Evolutionary conservation across 1,284 basidiomycete genomes (phyloP).

Genomic region (Cryptococcus maquisensis): DNA sequence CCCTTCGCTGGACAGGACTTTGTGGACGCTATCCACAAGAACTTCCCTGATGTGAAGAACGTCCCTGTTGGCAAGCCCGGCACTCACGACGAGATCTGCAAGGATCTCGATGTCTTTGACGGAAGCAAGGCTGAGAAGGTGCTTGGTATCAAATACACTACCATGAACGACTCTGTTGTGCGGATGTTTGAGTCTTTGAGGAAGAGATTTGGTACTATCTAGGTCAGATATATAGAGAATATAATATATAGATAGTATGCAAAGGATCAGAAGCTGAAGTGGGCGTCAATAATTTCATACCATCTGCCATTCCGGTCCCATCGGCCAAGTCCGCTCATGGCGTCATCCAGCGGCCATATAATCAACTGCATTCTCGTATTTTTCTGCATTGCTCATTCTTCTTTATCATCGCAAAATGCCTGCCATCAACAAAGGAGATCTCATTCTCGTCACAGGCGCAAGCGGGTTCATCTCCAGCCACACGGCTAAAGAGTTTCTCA

Average conservation of each 20-base stretch:
- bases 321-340: too few species aligned
- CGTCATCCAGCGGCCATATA: too few species aligned
- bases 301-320: too few species aligned
- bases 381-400: too few species aligned
- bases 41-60: constrained; percentile 29
- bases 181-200: constrained; percentile 36
- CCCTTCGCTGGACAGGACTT: constrained; percentile 36
- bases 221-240: neutral
- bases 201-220: constrained; percentile 20
- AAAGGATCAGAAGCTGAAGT: neutral
- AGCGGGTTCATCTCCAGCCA: constrained; percentile 30
- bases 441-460: constrained; percentile 27
- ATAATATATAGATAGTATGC: constrained; percentile 1
- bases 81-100: constrained; percentile 20
- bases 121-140: constrained; percentile 34
- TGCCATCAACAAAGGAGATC: constrained; percentile 18
- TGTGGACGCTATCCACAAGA: constrained; percentile 25
- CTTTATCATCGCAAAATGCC: constrained; percentile 11
- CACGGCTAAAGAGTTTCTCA: constrained; percentile 26
- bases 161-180: constrained; percentile 25
- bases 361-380: too few species aligned
- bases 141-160: constrained; percentile 38
- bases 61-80: constrained; percentile 33
- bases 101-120: constrained; percentile 20
- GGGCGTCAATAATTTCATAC: neutral